Conservation (phyloP, 169 alveolate genomes). For the Cytauxzoon felis region DNA sequence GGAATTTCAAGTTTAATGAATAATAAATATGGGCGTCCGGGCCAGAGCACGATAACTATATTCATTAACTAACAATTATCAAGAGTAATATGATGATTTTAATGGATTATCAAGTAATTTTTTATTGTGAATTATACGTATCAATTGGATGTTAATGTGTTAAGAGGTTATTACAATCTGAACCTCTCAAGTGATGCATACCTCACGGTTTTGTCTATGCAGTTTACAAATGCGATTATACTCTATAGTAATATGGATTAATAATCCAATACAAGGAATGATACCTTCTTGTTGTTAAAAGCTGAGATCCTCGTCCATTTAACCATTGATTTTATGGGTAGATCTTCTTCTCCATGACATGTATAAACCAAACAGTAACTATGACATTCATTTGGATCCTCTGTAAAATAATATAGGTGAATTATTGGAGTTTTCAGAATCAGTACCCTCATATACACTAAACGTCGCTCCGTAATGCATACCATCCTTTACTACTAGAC, state of each 20-base stretch:
- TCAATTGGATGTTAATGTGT: background rate
- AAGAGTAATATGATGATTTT: background rate
- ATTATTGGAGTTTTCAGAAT: too few species aligned
- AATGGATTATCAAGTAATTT: background rate
- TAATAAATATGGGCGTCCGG: background rate
- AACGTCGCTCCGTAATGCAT: slow-evolving; percentile 50
- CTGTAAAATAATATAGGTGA: background rate
- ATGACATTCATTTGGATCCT: slow-evolving; percentile 19
- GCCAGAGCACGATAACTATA: background rate
- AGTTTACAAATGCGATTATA: slow-evolving; percentile 40
- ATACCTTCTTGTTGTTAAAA: slow-evolving; percentile 32
- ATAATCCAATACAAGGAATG: background rate
- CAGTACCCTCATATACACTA: slow-evolving; percentile 40
- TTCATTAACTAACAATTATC: background rate
- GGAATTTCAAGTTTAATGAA: background rate
- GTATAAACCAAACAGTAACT: slow-evolving; percentile 19
- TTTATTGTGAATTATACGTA: background rate
- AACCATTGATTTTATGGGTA: slow-evolving; percentile 11
- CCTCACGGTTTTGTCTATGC: slow-evolving; percentile 15
- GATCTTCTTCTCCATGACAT: slow-evolving; percentile 12
- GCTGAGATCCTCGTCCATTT: slow-evolving; percentile 37
- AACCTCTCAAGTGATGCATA: slow-evolving; percentile 21
- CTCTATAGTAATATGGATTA: background rate
- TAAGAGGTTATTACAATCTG: background rate
- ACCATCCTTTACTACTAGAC: slow-evolving; percentile 45